Evolutionary conservation across 108 stramenopile species (phyloP).

Genomic region (Fistulifera pelliculosa): DNA sequence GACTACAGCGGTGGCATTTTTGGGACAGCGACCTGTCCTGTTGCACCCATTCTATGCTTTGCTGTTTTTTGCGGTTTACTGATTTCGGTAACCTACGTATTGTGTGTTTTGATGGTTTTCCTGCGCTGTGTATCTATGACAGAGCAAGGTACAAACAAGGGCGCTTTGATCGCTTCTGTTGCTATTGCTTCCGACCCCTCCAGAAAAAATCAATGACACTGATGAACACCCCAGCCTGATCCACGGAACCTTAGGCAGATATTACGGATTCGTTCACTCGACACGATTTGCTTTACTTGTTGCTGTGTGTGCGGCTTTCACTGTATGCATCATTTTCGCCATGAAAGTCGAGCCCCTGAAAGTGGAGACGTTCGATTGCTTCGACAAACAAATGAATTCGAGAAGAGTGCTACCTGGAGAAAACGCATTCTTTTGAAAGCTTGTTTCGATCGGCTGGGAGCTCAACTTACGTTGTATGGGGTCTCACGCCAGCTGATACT

Average conservation of each 20-base stretch:
- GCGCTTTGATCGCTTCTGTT: no score
- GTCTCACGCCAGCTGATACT: slow-evolving; percentile 30
- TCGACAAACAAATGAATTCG: slow-evolving; percentile 15
- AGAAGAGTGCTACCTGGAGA: slow-evolving; percentile 29
- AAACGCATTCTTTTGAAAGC: slow-evolving; percentile 16
- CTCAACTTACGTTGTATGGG: slow-evolving; percentile 24
- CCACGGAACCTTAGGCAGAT: slow-evolving; percentile 20
- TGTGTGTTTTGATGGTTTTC: slow-evolving; percentile 40
- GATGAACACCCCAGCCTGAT: slow-evolving; percentile 17
- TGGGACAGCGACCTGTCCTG: slow-evolving; percentile 39
- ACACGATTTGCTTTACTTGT: slow-evolving; percentile 29
- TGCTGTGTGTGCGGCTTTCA: slow-evolving; percentile 14
- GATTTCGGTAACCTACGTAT: slow-evolving; percentile 38
- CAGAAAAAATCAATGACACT: no score
- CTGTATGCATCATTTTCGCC: slow-evolving; percentile 19
- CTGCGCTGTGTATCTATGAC: slow-evolving; percentile 49
- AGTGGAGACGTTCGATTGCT: slow-evolving; percentile 30
- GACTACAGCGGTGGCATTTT: slow-evolving; percentile 53
- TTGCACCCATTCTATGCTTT: slow-evolving; percentile 38
- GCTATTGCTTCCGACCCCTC: no score
- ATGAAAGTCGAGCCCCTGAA: slow-evolving; percentile 25
- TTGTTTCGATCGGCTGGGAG: slow-evolving; percentile 23
- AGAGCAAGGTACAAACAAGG: neutral
- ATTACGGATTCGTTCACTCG: slow-evolving; percentile 25
- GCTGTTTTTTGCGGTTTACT: slow-evolving; percentile 51